A percentile compares a stretch with the other conserved stretches of the same genome.
Evolutionary conservation across 2,329 filamentous ascomycete species (phyloP).

Genomic region (Onygena corvina): DNA sequence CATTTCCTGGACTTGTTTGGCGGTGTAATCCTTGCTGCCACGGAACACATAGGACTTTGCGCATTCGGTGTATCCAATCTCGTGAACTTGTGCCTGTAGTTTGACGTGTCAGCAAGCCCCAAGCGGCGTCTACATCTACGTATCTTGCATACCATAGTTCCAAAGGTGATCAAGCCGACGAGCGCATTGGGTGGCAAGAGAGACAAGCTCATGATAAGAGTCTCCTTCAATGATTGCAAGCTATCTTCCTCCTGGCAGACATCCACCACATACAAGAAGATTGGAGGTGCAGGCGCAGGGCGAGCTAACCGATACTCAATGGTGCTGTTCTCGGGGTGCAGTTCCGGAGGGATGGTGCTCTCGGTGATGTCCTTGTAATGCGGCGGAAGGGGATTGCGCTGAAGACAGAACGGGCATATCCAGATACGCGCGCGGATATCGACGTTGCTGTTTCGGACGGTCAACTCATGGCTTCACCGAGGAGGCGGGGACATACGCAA

Average conservation of each 20-base stretch:
- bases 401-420: conserved; percentile 58
- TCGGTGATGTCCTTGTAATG: conserved; percentile 60
- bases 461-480: conserved; percentile 1
- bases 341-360: conserved; percentile 53
- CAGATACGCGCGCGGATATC: conserved; percentile 55
- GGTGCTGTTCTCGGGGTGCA: conserved; percentile 52
- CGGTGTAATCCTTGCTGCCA: conserved; percentile 93
- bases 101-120: not conserved
- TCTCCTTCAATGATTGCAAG: conserved; percentile 54
- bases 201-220: conserved; percentile 54
- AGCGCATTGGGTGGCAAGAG: conserved; percentile 51
- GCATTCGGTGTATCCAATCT: conserved; percentile 95
- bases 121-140: not conserved
- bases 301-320: conserved; percentile 54
- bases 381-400: conserved; percentile 52
- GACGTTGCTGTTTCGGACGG: conserved; percentile 40
- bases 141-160: conserved; percentile 63
- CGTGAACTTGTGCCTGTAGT: conserved; percentile 75
- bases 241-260: conserved; percentile 58
- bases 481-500: conserved; percentile 55
- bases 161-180: conserved; percentile 56
- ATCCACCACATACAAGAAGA: conserved; percentile 57
- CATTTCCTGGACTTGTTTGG: conserved; percentile 99
- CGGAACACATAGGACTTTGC: conserved; percentile 98
- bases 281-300: conserved; percentile 52